A percentile compares a stretch with the other conserved stretches of the same genome.
Conservation (phyloP, 306 rosid species). For the Cucurbita ficifolia region DNA sequence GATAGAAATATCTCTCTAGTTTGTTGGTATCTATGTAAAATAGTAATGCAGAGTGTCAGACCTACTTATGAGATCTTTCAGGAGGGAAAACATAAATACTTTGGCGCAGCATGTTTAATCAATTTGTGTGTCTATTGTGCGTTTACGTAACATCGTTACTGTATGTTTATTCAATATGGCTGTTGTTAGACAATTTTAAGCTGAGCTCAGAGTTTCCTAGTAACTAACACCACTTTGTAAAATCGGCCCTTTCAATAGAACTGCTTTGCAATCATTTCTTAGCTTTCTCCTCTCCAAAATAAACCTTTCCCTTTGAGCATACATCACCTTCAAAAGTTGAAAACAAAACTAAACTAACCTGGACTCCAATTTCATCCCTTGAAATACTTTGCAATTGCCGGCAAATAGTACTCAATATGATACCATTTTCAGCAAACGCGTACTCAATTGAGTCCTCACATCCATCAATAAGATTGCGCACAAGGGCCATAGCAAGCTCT, state of each 20-base stretch:
- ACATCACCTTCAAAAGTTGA: not conserved
- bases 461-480: slow-evolving; percentile 88
- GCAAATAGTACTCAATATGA: slow-evolving; percentile 63
- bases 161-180: not conserved
- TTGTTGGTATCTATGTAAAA: not conserved
- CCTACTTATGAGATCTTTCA: not conserved
- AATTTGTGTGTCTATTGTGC: not conserved
- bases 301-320: not conserved
- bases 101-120: not conserved
- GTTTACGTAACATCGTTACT: not conserved
- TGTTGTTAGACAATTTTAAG: not conserved
- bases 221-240: not conserved
- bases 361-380: slow-evolving; percentile 55
- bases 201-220: not conserved
- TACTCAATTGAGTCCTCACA: slow-evolving; percentile 44
- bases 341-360: slow-evolving; percentile 41
- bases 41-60: not conserved
- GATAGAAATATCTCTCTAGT: not conserved
- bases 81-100: not conserved
- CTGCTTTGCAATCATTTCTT: not conserved
- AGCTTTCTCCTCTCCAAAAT: not conserved
- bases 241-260: not conserved
- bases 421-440: slow-evolving; percentile 57
- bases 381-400: slow-evolving; percentile 50
- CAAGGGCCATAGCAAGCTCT: slow-evolving; percentile 74